Conservation (phyloP, 129 eudicot species). For the Mikania micrantha region DNA sequence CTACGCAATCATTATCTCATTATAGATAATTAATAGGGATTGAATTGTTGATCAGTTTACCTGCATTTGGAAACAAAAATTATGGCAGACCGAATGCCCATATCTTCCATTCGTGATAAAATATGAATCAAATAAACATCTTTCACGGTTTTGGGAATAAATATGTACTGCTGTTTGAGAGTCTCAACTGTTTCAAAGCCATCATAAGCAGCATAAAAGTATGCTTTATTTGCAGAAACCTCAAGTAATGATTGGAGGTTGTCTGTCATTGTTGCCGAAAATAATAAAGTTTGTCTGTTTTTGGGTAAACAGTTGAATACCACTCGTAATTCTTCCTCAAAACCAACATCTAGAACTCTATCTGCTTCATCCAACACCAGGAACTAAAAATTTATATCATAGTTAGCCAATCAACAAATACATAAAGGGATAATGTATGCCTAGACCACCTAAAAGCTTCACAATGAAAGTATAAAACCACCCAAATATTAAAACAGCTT, state of each 20-base stretch:
- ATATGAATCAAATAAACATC: slow-evolving; percentile 67
- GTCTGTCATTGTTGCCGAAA: slow-evolving; percentile 90
- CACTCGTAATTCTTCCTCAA: slow-evolving; percentile 70
- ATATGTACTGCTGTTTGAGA: slow-evolving; percentile 72
- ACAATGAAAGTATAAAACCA: background rate
- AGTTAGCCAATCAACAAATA: background rate
- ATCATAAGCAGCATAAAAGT: slow-evolving; percentile 71
- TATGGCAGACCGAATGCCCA: slow-evolving; percentile 71
- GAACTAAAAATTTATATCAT: slow-evolving; percentile 44
- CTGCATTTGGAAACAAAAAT: slow-evolving; percentile 82
- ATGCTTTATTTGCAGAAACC: slow-evolving; percentile 75
- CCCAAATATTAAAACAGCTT: background rate
- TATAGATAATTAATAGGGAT: background rate
- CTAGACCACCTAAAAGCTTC: background rate
- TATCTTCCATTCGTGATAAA: slow-evolving; percentile 68
- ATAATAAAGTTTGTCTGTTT: slow-evolving; percentile 69
- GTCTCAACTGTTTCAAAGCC: slow-evolving; percentile 82
- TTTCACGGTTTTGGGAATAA: slow-evolving; percentile 66
- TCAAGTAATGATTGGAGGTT: slow-evolving; percentile 67
- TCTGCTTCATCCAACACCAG: slow-evolving; percentile 91
- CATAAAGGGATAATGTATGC: background rate
- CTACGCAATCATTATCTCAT: background rate
- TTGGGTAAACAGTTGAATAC: slow-evolving; percentile 68
- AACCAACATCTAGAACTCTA: slow-evolving; percentile 78
- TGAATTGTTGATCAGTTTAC: slow-evolving; percentile 19